Base-by-base conservation (phyloP, 2,329 filamentous ascomycete genomes). In the Alternaria arbusti region DNA sequence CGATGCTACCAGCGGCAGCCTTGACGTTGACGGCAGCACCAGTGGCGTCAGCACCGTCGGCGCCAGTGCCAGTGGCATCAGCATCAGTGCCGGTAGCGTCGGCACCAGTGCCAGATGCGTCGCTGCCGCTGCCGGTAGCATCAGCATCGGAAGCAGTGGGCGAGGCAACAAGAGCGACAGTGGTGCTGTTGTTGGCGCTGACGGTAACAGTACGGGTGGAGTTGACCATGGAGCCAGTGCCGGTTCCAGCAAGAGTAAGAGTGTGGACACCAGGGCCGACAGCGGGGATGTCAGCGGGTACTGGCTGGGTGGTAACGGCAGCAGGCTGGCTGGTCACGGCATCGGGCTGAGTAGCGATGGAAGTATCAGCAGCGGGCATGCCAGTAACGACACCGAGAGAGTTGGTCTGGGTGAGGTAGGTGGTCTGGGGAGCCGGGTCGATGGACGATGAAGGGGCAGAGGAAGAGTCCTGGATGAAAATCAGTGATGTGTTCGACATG, bases 161-260 rank as follows among this genome's bases (percentile, higher is more conserved):
- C n/a, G 69, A 40, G 23, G 40, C 57, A 55, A 59, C 62, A 32
- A 73, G 49, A 43, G 70, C 55, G 49, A 78, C 57, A 43, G 77
- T 78, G 61, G 76, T 78, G 66, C 70, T 74, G 74, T 74, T 79
- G 72, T 74, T 74, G 61, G 73, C 77, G 59, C 70, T 74, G 67
- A 80, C 76, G 49, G 75, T 71, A 28, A 78, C 54, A 44, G 72
- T 73, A 49, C 68, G 67, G 62, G 74, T 74, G 25, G 63, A 59
- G 71, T 78, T 79, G 64, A 70, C 67, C 57, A 65, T 67, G 56
- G 70, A 66, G 59, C 66, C 71, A 45, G 67, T 64, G 52, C 71
- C 70, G 25, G 66, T 65, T 45, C 71, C 70, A 51, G 64, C 65
- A 43, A 78, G 64, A 55, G 71, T 57, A 57, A 79, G 69, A 59